Conservation (phyloP, 768 basidiomycete genomes). For the Russula sp. region DNA sequence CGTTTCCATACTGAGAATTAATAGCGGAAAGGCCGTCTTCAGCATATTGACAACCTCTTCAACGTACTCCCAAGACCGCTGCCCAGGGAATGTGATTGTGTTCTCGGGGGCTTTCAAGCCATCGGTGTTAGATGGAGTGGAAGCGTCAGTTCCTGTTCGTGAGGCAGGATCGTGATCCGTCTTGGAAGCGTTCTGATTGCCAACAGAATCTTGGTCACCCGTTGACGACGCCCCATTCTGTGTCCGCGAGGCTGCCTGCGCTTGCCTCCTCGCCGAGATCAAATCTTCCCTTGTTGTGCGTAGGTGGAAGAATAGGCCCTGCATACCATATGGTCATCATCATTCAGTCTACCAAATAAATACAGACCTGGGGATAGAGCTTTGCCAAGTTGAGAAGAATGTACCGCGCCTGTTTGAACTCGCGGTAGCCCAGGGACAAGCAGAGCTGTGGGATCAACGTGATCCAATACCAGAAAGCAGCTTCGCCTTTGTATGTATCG, state of each 20-base stretch:
- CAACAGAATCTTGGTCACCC: slow-evolving; percentile 13
- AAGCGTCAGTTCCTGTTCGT: slow-evolving; percentile 12
- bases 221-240: slow-evolving; percentile 14
- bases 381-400: slow-evolving; percentile 87
- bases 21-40: slow-evolving; percentile 92
- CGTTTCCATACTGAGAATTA: slow-evolving; percentile 93
- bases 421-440: slow-evolving; percentile 81
- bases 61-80: slow-evolving; percentile 82
- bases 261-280: slow-evolving; percentile 40
- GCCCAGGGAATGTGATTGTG: slow-evolving; percentile 34
- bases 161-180: slow-evolving; percentile 9
- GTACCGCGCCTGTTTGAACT: slow-evolving; percentile 88
- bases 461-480: slow-evolving; percentile 99
- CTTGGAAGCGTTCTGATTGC: slow-evolving; percentile 10
- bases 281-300: slow-evolving; percentile 81
- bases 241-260: slow-evolving; percentile 32
- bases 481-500: slow-evolving; percentile 93
- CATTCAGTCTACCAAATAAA: not conserved
- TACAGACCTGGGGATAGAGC: slow-evolving; percentile 76
- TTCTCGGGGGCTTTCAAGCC: slow-evolving; percentile 26
- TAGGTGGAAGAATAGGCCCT: slow-evolving; percentile 95
- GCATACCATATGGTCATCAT: not conserved
- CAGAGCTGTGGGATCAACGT: slow-evolving; percentile 93
- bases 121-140: slow-evolving; percentile 11
- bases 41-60: slow-evolving; percentile 91